Evolutionary conservation across 1,284 basidiomycete species (phyloP).

Genomic region (Trichosporon asahii): DNA sequence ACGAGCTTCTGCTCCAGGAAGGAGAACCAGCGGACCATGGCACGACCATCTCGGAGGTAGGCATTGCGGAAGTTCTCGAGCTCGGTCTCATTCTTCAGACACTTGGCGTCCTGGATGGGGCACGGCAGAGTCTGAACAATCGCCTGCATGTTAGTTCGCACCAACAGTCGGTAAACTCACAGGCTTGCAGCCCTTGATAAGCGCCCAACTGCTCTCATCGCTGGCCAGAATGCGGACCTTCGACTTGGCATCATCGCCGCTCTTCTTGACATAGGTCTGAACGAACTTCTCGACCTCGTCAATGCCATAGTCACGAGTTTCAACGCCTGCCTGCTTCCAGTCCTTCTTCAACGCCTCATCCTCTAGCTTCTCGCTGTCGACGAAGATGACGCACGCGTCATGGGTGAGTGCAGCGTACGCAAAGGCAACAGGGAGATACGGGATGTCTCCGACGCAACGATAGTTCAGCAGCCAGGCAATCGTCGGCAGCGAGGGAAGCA

Average conservation of each 20-base stretch:
- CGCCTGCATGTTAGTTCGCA: constrained; percentile 23
- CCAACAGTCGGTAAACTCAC: constrained; percentile 24
- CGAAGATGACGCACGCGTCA: constrained; percentile 50
- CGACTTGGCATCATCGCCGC: constrained; percentile 17
- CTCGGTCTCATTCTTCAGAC: constrained; percentile 82
- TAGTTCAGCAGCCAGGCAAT: constrained; percentile 77
- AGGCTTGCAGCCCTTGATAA: constrained; percentile 34
- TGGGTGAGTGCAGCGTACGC: constrained; percentile 72
- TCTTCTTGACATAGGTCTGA: constrained; percentile 7
- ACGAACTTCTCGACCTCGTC: constrained; percentile 66
- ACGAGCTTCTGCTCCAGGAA: constrained; percentile 82
- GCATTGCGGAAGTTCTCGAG: constrained; percentile 76
- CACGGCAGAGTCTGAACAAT: constrained; percentile 42
- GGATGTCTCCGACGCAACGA: constrained; percentile 70
- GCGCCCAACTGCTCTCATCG: constrained; percentile 44
- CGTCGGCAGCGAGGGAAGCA: constrained; percentile 52
- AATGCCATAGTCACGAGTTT: constrained; percentile 61
- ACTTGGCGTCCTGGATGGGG: constrained; percentile 71
- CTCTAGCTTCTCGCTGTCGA: constrained; percentile 44
- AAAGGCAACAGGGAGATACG: constrained; percentile 81
- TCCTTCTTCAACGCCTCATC: constrained; percentile 31
- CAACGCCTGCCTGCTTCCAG: constrained; percentile 58
- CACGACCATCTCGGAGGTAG: constrained; percentile 84
- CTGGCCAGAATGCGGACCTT: constrained; percentile 36
- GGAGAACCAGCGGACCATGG: constrained; percentile 82